These are phyloP conservation scores for Cornus kousa DNA, from an alignment of 148 eudicot species.

Conservation along the genomic window DNA sequence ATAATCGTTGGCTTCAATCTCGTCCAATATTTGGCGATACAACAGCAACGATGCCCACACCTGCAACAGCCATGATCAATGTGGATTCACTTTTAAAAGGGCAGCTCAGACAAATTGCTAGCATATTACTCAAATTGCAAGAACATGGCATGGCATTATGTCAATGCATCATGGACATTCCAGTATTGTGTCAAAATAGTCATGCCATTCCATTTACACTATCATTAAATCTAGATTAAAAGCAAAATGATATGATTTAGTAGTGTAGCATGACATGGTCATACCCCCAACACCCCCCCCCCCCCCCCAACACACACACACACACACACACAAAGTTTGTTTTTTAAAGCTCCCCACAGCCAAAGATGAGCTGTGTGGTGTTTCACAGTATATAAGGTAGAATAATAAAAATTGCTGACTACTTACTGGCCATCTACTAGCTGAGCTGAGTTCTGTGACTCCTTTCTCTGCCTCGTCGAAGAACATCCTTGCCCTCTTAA, in stretches of 20 bases:
- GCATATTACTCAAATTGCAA: neutral
- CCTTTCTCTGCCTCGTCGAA: conserved; percentile 92
- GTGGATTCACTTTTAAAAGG: neutral
- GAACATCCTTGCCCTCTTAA: conserved; percentile 88
- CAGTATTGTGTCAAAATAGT: too few species aligned
- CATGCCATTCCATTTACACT: neutral
- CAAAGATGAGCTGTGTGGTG: neutral
- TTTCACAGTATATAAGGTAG: neutral
- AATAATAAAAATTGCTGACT: neutral
- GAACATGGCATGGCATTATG: neutral
- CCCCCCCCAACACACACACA: neutral
- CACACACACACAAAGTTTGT: neutral
- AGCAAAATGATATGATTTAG: neutral
- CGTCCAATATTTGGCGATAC: conserved; percentile 73
- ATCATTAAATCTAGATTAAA: too few species aligned
- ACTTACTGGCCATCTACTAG: conserved; percentile 98
- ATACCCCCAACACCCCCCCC: too few species aligned
- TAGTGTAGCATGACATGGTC: neutral
- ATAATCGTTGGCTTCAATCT: conserved; percentile 81
- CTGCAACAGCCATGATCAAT: conserved; percentile 27
- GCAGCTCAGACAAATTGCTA: neutral
- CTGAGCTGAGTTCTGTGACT: conserved; percentile 76
- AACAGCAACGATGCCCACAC: conserved; percentile 82
- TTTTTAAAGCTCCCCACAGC: neutral
- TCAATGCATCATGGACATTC: too few species aligned